Base-by-base conservation (phyloP, 2,329 filamentous ascomycete genomes). In the Cladophialophora carrionii region DNA sequence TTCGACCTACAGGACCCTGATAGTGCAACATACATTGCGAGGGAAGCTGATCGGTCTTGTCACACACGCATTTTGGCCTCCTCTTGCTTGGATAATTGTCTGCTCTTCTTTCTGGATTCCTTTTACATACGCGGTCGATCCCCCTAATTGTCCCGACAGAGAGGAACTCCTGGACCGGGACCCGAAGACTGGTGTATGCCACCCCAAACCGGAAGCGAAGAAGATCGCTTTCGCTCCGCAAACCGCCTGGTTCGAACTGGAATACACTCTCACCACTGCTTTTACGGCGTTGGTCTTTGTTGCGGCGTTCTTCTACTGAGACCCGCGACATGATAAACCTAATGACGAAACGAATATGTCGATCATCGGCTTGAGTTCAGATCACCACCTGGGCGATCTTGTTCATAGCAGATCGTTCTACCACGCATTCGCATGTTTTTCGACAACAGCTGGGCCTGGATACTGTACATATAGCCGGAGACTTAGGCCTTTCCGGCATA, bases 61-160 rank as follows among this genome's bases (percentile, higher is more conserved):
- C 48, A 87, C 85, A 0, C 85, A 87, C 72, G 63, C 59, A 46
- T 65, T 61, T 51, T 65, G 54, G 86, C 85, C 85, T 5, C 86
- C 86, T 0, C 71, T 87, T 51, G 83, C 84, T 0, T 87, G 85
- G 76, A 71, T 86, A 51, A 83, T 84, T 71, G 79, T 84, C 55
- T 82, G 81, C 77, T 81, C 78, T 57, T 83, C 83, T 0, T 76
- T 85, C 29, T 87, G 84, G 83, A 85, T 81, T 0, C 87, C 87
- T 0, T 79, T 89, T 53, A 78, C 79, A 1, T 89, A 89, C 72
- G 84, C 85, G 26, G 83, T 88, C 61, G 83, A 83, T 68, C 87
- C 87, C 0, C 87, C 87, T 0, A 76, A 72, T 2, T 82, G 86
- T 77, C 84, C 85, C 0, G 82, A 86, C 34, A 81, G 86, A 17